Evolutionary conservation across 2,329 filamentous ascomycete genomes (phyloP), one percentile per base, ranked within the genome.

Genomic region (Leptographium galeiforme): DNA sequence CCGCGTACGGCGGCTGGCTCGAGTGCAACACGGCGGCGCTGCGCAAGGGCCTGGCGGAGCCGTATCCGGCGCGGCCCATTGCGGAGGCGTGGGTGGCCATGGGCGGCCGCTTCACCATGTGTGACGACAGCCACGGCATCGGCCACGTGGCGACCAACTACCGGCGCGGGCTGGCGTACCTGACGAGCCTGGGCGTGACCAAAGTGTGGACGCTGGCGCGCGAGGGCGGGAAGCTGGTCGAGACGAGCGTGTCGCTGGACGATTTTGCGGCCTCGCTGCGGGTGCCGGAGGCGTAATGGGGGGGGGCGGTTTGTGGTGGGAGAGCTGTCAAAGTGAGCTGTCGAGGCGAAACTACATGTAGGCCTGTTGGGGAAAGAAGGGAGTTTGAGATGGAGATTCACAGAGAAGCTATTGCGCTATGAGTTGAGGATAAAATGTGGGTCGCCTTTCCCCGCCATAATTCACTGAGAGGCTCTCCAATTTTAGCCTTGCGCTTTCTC

Each of bases 71-170:
- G 57, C 76, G 79, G 52, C 75, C 81, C 61, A 85, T 98, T 63
- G 89, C 89, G 61, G 76, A 87, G 76, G 79, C 81, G 64, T 95
- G 89, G 72, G 63, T 89, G 52, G 69, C 68, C 8, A 75, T 87
- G 61, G 84, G 84, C 30, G 90, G 93, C 30, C 79, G 78, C 56
- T 95, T 97, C 68, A 94, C 89, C 52, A 76, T 98, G 61, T 95
- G 88, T 8, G 93, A 98, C 66, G 93, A 98, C 68, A 95, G 89
- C 66, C 93, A 98, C 70, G 87, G 87, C 41, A 78, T 89, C 55
- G 85, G 79, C 2, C 91, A 98, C 64, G 77, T 98, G 6, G 89
- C 83, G n/a, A 83, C 88, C 50, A 91, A 95, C 64, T 97, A 93
- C 70, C 64, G 66, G 47, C 78, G 78, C 43, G 81, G 86, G 6